Base-by-base conservation (phyloP, 2,329 filamentous ascomycete genomes). In the Colletotrichum tofieldiae region DNA sequence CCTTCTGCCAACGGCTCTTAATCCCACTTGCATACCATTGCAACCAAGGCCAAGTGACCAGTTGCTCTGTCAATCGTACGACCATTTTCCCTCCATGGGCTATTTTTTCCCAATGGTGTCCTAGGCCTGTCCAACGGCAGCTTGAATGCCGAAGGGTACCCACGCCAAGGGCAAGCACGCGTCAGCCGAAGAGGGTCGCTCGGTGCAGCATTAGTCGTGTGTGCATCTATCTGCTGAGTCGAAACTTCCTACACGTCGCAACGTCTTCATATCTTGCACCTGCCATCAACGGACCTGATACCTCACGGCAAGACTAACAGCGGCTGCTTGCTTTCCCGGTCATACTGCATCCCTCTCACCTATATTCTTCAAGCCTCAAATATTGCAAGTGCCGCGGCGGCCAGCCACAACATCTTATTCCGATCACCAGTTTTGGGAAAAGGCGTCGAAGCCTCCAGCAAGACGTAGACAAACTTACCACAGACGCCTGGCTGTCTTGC, bases 121-220 rank as follows among this genome's bases (percentile, higher is more conserved):
- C n/a, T 55, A 11, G 45, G 60, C 47, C 59, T 60, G 63, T 55
- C 39, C n/a, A 60, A 59, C 70, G 59, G 70, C 70, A 70, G 45
- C 26, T 41, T 49, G 39, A 59, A 69, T 72, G 65, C 70, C 70
- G 65, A 49, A 59, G 45, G 41, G 70, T 72, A 63, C 45, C 70
- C 70, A 70, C 66, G 70, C 70, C 70, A 70, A 72, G 65, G 65
- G 70, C 65, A 65, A 45, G 65, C 65, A 72, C 47, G 65, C 70
- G 70, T 72, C 70, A 72, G 70, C 65, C 70, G 65, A 70, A 72
- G 60, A 72, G 70, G 70, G 70, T 65, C 70, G 39, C 37, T 55
- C 20, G 37, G 62, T 47, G 60, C 59, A 43, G 52, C 70, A 72
- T 72, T 72, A 70, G 41, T 65, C 65, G 70, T 69, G 66, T 51